Evolutionary conservation across 2,329 filamentous ascomycete species (phyloP).

Genomic region (Huntiella decipiens): DNA sequence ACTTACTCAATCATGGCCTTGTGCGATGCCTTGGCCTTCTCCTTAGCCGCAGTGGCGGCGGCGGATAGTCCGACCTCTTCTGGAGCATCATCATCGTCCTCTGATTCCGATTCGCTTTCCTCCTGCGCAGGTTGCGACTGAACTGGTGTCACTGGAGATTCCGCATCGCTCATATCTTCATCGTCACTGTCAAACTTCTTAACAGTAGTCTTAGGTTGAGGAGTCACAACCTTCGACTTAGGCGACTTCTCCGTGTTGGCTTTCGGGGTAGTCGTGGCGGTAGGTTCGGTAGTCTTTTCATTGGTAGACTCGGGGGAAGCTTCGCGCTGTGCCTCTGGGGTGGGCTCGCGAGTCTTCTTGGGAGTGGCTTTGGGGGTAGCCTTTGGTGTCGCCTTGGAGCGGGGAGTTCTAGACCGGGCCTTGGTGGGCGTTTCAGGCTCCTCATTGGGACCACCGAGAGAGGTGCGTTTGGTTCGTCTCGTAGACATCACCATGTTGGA

Average conservation of each 20-base stretch:
- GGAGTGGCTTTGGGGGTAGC: too few relatives aligned
- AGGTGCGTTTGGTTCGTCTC: too few relatives aligned
- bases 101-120: slow-evolving; percentile 9
- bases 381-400: too few relatives aligned
- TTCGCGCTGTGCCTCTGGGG: background rate
- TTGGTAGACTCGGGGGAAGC: background rate
- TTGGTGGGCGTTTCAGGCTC: too few relatives aligned
- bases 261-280: background rate
- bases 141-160: background rate
- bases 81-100: slow-evolving; percentile 37
- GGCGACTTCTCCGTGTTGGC: slow-evolving; percentile 8
- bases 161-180: background rate
- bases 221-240: slow-evolving; percentile 5
- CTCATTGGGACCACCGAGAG: too few relatives aligned
- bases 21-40: slow-evolving; percentile 27
- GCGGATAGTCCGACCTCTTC: slow-evolving; percentile 37
- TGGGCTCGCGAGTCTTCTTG: too few relatives aligned
- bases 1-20: slow-evolving; percentile 34
- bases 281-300: background rate
- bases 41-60: slow-evolving; percentile 27
- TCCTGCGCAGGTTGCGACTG: background rate
- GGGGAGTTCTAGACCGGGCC: too few relatives aligned
- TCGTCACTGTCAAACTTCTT: slow-evolving; percentile 11
- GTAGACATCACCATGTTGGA: too few relatives aligned
- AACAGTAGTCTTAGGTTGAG: background rate